Evolutionary conservation across 2,329 filamentous ascomycete genomes (phyloP).

Genomic region (Dactylellina sp.): DNA sequence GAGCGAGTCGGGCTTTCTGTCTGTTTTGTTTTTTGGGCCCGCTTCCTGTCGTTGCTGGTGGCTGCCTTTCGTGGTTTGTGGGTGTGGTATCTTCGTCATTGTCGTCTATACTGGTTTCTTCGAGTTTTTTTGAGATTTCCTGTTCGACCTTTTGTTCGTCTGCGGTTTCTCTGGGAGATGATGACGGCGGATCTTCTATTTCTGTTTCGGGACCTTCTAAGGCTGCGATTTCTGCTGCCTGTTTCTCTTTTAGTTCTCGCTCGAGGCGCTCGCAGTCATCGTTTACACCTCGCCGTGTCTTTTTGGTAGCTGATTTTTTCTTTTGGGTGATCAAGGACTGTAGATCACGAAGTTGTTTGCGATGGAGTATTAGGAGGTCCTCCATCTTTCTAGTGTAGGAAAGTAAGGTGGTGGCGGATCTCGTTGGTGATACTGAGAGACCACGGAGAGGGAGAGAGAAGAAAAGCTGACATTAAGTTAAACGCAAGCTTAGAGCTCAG

Average conservation of each 20-base stretch:
- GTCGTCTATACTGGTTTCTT: slow-evolving; percentile 54
- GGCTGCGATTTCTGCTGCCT: slow-evolving; percentile 71
- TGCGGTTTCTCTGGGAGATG: slow-evolving; percentile 3
- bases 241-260: slow-evolving; percentile 73
- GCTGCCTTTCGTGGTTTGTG: slow-evolving; percentile 51
- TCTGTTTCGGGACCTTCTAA: slow-evolving; percentile 59
- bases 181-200: not conserved
- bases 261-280: slow-evolving; percentile 80
- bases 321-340: slow-evolving; percentile 88
- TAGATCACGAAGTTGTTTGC: slow-evolving; percentile 88
- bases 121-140: slow-evolving; percentile 56
- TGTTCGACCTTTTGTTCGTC: slow-evolving; percentile 31
- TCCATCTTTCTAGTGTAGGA: slow-evolving; percentile 70
- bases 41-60: slow-evolving; percentile 33
- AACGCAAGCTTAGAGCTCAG: slow-evolving; percentile 1
- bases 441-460: not conserved
- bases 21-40: slow-evolving; percentile 81
- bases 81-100: slow-evolving; percentile 54
- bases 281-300: slow-evolving; percentile 79
- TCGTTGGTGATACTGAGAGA: too few relatives aligned
- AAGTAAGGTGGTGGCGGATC: not conserved
- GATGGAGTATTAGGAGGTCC: slow-evolving; percentile 80
- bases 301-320: slow-evolving; percentile 96
- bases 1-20: slow-evolving; percentile 89
- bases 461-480: not conserved